A percentile compares a stretch with the other conserved stretches of the same genome.
phyloP scores from a whole-genome alignment of 2,329 filamentous ascomycete species.

The Hirsutella minnesotensis region DNA sequence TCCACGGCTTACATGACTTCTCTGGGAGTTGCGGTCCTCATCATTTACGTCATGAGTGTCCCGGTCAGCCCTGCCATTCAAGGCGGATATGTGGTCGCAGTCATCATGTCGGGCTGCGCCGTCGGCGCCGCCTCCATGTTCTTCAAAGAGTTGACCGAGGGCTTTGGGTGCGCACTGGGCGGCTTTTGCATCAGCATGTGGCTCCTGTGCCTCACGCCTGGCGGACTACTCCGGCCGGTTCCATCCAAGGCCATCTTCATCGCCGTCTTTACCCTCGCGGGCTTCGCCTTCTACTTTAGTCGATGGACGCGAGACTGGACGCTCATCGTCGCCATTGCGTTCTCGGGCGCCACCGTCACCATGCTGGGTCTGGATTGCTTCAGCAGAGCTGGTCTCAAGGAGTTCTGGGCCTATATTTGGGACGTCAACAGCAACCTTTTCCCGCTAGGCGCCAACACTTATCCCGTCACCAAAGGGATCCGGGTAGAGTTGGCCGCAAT shows the following conservation, averaged over 20 bases:
- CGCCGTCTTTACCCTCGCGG: constrained; percentile 52
- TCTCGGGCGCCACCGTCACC: constrained; percentile 66
- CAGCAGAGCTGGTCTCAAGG: constrained; percentile 78
- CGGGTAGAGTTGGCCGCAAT: constrained; percentile 72
- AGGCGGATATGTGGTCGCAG: constrained; percentile 76
- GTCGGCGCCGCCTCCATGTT: constrained; percentile 64
- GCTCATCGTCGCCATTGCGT: constrained; percentile 65
- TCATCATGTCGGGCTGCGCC: constrained; percentile 57
- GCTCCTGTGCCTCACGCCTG: constrained; percentile 66
- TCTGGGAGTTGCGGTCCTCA: constrained; percentile 67
- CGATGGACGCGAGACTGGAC: constrained; percentile 68
- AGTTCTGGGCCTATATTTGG: constrained; percentile 95
- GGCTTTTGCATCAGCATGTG: constrained; percentile 86
- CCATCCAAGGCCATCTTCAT: constrained; percentile 65
- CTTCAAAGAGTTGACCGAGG: constrained; percentile 73
- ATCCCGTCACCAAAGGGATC: constrained; percentile 78
- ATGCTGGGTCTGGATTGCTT: constrained; percentile 87
- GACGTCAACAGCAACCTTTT: constrained; percentile 68
- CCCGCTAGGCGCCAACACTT: constrained; percentile 62
- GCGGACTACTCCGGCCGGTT: constrained; percentile 56
- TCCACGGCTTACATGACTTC: constrained; percentile 64
- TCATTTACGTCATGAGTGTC: constrained; percentile 77
- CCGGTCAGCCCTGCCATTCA: constrained; percentile 67
- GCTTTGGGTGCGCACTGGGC: constrained; percentile 73
- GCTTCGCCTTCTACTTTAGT: constrained; percentile 67